phyloP scores from a whole-genome alignment of 2,329 filamentous ascomycete species.

The Pseudogymnoascus sp. region DNA sequence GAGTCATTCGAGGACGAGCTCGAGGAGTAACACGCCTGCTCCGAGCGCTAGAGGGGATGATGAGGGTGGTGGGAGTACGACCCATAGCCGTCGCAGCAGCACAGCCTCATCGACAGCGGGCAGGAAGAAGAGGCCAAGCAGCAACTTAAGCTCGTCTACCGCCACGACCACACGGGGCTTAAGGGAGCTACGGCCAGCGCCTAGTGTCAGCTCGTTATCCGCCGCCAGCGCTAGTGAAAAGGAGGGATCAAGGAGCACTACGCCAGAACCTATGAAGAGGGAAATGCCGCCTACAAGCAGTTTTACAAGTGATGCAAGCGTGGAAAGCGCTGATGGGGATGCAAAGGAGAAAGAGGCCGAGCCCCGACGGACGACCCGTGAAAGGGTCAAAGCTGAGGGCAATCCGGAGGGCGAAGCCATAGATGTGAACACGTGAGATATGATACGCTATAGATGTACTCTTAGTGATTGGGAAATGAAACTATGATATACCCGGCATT shows the following conservation, averaged over 20 bases:
- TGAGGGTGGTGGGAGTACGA: constrained; percentile 11
- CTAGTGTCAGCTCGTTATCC: not conserved
- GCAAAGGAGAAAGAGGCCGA: not conserved
- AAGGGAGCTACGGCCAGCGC: not conserved
- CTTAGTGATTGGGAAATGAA: not conserved
- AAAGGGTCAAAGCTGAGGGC: not conserved
- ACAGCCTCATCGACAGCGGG: not conserved
- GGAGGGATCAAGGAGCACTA: not conserved
- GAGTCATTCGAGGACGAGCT: constrained; percentile 28
- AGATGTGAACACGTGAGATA: not conserved
- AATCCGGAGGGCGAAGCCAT: not conserved
- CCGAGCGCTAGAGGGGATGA: constrained; percentile 20
- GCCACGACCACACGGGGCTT: not conserved
- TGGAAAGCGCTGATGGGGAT: not conserved
- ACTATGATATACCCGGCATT: not conserved
- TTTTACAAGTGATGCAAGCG: not conserved
- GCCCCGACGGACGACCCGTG: not conserved
- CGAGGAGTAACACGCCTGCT: constrained; percentile 22
- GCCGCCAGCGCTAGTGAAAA: constrained; percentile 1
- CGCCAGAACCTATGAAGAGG: not conserved
- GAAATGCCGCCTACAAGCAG: not conserved
- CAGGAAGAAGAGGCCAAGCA: constrained; percentile 7
- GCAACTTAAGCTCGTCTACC: not conserved
- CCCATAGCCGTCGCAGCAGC: not conserved
- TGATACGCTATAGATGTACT: constrained; percentile 8